phyloP scores from a whole-genome alignment of 2,329 filamentous ascomycete genomes.

The Leptographium flavum region DNA sequence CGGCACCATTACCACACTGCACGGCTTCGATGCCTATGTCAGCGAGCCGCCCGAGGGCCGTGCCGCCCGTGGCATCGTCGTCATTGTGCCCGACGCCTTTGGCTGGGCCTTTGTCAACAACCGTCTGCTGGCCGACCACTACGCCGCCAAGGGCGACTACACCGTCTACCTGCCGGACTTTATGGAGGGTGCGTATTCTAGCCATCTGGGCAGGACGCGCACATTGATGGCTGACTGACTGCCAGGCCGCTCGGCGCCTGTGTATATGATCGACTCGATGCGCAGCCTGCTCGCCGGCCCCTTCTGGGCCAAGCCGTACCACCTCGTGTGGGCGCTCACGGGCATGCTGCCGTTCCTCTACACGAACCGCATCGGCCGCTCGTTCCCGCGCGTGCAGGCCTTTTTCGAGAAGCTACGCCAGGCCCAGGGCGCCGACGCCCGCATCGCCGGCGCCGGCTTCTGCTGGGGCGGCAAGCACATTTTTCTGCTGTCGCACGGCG shows the following conservation, averaged over 20 bases:
- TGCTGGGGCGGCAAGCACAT: slow-evolving; percentile 49
- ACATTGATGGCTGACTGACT: too few relatives aligned
- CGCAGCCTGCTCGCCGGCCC: slow-evolving; percentile 10
- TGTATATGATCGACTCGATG: slow-evolving; percentile 17
- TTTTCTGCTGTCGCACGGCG: slow-evolving; percentile 28
- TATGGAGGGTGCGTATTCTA: slow-evolving; percentile 23
- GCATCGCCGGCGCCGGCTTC: slow-evolving; percentile 41
- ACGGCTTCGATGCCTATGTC: slow-evolving; percentile 35
- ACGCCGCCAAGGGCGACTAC: slow-evolving; percentile 34
- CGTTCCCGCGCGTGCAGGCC: slow-evolving; percentile 19
- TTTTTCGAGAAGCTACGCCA: slow-evolving; percentile 24
- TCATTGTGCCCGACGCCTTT: slow-evolving; percentile 41
- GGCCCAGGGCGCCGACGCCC: slow-evolving; percentile 15
- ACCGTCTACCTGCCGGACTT: slow-evolving; percentile 42
- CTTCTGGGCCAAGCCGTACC: slow-evolving; percentile 10
- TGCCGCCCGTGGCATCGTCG: slow-evolving; percentile 29
- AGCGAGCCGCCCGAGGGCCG: slow-evolving; percentile 20
- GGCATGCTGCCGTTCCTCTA: slow-evolving; percentile 19
- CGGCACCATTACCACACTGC: slow-evolving; percentile 28
- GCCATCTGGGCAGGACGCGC: not conserved
- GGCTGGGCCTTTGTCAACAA: slow-evolving; percentile 40
- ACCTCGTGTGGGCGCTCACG: slow-evolving; percentile 13
- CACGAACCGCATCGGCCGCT: slow-evolving; percentile 17
- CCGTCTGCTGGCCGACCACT: slow-evolving; percentile 36
- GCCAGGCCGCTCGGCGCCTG: slow-evolving; percentile 17